Evolutionary conservation across 164 flowering plant species (phyloP).

Genomic region (Cinnamomum chago): DNA sequence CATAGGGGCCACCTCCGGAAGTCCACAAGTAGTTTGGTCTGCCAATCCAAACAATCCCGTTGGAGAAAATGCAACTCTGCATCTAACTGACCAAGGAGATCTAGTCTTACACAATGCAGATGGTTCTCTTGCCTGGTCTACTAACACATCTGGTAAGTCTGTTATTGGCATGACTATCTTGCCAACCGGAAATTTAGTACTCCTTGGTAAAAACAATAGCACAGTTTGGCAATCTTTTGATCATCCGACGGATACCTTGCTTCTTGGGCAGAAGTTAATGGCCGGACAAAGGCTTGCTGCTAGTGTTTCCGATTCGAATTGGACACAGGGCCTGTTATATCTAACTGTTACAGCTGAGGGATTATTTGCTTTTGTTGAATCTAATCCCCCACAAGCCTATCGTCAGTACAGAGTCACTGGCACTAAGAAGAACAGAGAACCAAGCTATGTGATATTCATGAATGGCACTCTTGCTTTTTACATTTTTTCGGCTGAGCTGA

Average conservation of each 20-base stretch:
- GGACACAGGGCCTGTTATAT: slow-evolving; percentile 11
- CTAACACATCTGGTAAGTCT: slow-evolving; percentile 19
- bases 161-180: slow-evolving; percentile 22
- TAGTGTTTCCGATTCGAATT: slow-evolving; percentile 16
- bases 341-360: neutral
- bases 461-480: too few species aligned
- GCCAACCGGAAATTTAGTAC: slow-evolving; percentile 21
- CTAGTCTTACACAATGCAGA: slow-evolving; percentile 25
- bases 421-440: neutral
- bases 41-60: slow-evolving; percentile 24
- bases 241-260: slow-evolving; percentile 23
- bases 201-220: neutral
- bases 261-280: slow-evolving; percentile 17
- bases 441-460: neutral
- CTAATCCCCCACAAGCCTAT: slow-evolving; percentile 9
- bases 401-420: neutral
- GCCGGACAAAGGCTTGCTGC: slow-evolving; percentile 22
- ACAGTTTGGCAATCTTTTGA: slow-evolving; percentile 30
- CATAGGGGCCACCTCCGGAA: neutral
- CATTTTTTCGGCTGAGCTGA: neutral
- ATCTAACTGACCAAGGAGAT: slow-evolving; percentile 22
- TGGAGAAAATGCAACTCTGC: slow-evolving; percentile 16
- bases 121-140: slow-evolving; percentile 31
- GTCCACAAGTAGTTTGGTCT: slow-evolving; percentile 14
- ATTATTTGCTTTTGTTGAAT: neutral